Conservation (phyloP, 768 basidiomycete genomes). For the Auriculariales sp. region DNA sequence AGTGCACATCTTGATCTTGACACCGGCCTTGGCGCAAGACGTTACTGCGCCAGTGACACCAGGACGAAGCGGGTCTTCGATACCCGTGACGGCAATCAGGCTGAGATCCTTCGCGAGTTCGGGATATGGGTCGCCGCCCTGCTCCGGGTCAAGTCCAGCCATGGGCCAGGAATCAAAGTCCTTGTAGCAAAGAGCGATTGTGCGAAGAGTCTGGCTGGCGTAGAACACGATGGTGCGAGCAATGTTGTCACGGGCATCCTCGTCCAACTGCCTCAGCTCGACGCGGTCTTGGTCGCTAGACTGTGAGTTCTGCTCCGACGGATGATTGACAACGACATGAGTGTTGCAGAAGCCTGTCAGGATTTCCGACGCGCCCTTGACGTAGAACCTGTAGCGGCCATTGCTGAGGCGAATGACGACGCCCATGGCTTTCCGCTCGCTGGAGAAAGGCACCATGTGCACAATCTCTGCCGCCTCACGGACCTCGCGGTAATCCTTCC, state of each 20-base stretch:
- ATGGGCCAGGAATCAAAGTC: constrained; percentile 87
- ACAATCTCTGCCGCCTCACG: constrained; percentile 48
- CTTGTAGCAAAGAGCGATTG: constrained; percentile 86
- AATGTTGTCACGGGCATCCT: constrained; percentile 66
- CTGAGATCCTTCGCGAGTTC: constrained; percentile 59
- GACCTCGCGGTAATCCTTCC: constrained; percentile 54
- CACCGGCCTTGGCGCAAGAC: constrained; percentile 79
- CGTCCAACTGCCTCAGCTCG: constrained; percentile 35
- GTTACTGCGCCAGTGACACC: constrained; percentile 83
- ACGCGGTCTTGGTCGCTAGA: constrained; percentile 13
- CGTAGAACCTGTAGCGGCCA: constrained; percentile 50
- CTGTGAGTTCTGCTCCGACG: constrained; percentile 13
- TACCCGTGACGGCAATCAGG: constrained; percentile 81
- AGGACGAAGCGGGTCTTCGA: constrained; percentile 87
- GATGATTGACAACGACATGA: constrained; percentile 53
- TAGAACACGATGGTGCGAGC: constrained; percentile 92
- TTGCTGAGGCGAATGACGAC: constrained; percentile 54
- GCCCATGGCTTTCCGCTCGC: constrained; percentile 89
- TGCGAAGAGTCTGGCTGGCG: constrained; percentile 88
- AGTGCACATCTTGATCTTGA: constrained; percentile 95
- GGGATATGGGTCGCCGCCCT: constrained; percentile 48
- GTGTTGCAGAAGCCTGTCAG: constrained; percentile 58
- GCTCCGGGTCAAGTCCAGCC: constrained; percentile 20
- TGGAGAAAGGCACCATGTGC: constrained; percentile 90
- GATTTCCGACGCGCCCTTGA: constrained; percentile 94